A percentile compares a stretch with the other conserved stretches of the same genome.
Evolutionary conservation across 768 basidiomycete genomes (phyloP).

Genomic region (Tylopilus felleus): DNA sequence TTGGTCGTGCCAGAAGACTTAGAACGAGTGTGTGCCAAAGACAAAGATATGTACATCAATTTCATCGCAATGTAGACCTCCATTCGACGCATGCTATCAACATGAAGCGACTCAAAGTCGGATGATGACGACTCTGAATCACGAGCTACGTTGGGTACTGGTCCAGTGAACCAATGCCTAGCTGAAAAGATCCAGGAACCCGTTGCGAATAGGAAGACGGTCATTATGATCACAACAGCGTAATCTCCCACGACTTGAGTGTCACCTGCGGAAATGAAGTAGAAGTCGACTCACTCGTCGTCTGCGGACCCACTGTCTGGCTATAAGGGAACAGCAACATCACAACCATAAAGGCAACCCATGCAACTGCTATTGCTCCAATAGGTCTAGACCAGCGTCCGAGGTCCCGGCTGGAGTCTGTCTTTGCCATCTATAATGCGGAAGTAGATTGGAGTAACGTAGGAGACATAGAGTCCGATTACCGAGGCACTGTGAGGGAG

Average conservation of each 20-base stretch:
- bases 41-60: background rate
- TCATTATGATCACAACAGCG: slow-evolving; percentile 29
- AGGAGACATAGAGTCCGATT: slow-evolving; percentile 37
- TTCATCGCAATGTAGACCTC: background rate
- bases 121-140: slow-evolving; percentile 1
- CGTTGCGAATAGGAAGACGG: slow-evolving; percentile 31
- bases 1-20: background rate
- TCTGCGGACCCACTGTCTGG: slow-evolving; percentile 18
- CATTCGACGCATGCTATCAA: background rate
- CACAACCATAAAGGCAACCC: slow-evolving; percentile 34
- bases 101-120: background rate
- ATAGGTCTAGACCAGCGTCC: slow-evolving; percentile 30
- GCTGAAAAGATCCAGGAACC: slow-evolving; percentile 35
- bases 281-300: slow-evolving; percentile 32
- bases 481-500: slow-evolving; percentile 26
- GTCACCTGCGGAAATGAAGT: background rate
- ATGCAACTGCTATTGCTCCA: slow-evolving; percentile 28
- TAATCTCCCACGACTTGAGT: slow-evolving; percentile 14
- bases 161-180: slow-evolving; percentile 34
- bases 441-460: slow-evolving; percentile 35
- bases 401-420: slow-evolving; percentile 34
- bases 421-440: slow-evolving; percentile 35
- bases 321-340: slow-evolving; percentile 34
- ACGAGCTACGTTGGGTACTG: slow-evolving; percentile 29
- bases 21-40: background rate